phyloP scores from a whole-genome alignment of 1,284 basidiomycete species.

The Ceratorhiza oryzae-sativae region DNA sequence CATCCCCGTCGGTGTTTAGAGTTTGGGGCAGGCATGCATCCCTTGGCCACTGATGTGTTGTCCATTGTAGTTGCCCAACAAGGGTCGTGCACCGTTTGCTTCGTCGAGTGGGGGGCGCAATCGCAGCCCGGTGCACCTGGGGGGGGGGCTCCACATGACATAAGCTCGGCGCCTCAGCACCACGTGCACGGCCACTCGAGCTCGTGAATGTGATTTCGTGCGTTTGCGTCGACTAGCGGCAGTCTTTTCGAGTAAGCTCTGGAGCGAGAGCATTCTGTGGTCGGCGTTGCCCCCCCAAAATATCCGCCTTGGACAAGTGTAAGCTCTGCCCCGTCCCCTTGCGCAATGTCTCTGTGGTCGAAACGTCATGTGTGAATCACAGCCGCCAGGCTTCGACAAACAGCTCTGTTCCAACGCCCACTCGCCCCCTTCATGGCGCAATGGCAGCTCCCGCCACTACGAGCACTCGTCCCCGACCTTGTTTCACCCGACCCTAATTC shows the following conservation, averaged over 20 bases:
- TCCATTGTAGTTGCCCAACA: not conserved
- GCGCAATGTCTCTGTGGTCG: not conserved
- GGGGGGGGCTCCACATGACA: not conserved
- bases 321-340: slow-evolving; percentile 11
- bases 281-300: not conserved
- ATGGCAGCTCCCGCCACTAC: slow-evolving; percentile 6
- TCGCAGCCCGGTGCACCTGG: no score
- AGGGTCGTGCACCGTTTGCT: not conserved
- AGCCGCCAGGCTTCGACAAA: not conserved
- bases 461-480: slow-evolving; percentile 21
- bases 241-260: no score
- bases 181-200: slow-evolving; percentile 4
- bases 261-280: not conserved
- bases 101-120: not conserved
- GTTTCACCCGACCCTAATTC: slow-evolving; percentile 54
- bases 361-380: slow-evolving; percentile 10
- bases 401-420: not conserved
- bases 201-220: slow-evolving; percentile 11
- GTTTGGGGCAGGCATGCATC: not conserved
- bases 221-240: no score
- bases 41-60: not conserved
- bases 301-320: not conserved
- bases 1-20: not conserved
- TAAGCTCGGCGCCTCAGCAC: not conserved
- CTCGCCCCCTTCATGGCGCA: slow-evolving; percentile 19